Base-by-base conservation (phyloP, 2,329 filamentous ascomycete genomes). In the Passalora sequoiae region DNA sequence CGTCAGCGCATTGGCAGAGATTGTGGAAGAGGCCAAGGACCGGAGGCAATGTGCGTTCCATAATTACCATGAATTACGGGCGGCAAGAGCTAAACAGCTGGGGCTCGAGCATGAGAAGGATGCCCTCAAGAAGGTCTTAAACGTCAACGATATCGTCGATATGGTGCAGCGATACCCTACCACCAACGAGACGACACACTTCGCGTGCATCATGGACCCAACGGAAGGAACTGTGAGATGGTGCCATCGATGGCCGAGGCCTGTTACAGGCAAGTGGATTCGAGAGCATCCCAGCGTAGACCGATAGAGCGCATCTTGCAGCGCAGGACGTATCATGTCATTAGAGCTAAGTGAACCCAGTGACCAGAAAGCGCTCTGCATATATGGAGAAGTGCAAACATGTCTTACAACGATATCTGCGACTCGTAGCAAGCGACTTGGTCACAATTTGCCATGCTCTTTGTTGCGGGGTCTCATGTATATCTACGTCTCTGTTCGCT, bases 131-230 rank as follows among this genome's bases (percentile, higher is more conserved):
- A 48, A 31, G 56, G 67, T 37, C 46, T 53, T 58, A 32, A 62
- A 46, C 21, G 60, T 54, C 46, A 58, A 61, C 7, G 63, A 69
- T 21, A 54, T 79, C 3, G 61, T 68, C 2, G 52, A 61, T 8
- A 77, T 77, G 76, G 62, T 79, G 6, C 63, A 64, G 16, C 63
- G 62, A 10, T 75, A 71, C 46, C 78, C 78, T 0, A 73, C 75
- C 3, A 70, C 70, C 12, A 81, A 80, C 53, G 73, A 78, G 43
- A 67, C 65, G 25, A 80, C 76, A 2, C 77, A 83, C 60, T 82
- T 75, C 60, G 70, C 71, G 3, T 69, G 70, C 15, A 61, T 82
- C 20, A 72, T 83, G 71, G 77, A 81, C 60, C 73, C 78, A 7
- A 36, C 30, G 13, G 29, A 45, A 24, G 54, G 56, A 1, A 36